A percentile compares a stretch with the other conserved stretches of the same genome.
Conservation (phyloP, 1,284 basidiomycete species). For the Trametes sp. region DNA sequence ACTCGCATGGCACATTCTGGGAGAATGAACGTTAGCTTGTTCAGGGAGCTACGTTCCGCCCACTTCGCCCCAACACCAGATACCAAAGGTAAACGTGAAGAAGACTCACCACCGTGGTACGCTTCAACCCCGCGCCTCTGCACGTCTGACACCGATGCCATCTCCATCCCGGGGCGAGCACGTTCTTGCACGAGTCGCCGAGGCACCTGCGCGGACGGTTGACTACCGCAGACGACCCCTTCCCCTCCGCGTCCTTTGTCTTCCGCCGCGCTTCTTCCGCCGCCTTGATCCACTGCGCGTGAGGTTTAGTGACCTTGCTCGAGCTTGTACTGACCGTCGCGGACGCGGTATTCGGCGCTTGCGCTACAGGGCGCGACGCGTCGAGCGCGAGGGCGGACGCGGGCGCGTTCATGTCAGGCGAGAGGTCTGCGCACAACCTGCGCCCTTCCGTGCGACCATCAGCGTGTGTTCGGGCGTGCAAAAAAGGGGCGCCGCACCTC, state of each 20-base stretch:
- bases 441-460: not conserved
- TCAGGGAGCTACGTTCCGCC: too few relatives aligned
- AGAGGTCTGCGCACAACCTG: slow-evolving; percentile 6
- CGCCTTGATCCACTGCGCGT: too few relatives aligned
- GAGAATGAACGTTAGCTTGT: not conserved
- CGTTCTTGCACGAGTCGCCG: slow-evolving; percentile 16
- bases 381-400: not conserved
- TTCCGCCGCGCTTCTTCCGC: not conserved
- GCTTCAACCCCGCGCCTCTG: not conserved
- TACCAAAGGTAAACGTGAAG: not conserved
- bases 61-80: too few relatives aligned
- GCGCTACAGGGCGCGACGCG: not conserved
- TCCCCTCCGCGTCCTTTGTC: not conserved
- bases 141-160: slow-evolving; percentile 18
- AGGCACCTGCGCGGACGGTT: slow-evolving; percentile 8
- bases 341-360: slow-evolving; percentile 9
- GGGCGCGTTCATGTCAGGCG: slow-evolving; percentile 15
- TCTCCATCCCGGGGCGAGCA: slow-evolving; percentile 16
- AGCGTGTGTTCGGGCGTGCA: not conserved
- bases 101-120: slow-evolving; percentile 14
- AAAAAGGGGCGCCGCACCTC: slow-evolving; percentile 5
- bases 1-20: slow-evolving; percentile 3
- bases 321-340: not conserved
- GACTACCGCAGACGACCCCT: not conserved
- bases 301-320: too few relatives aligned